These are phyloP conservation scores for Tolypocladium guangdongense DNA, from an alignment of 2,329 filamentous ascomycete genomes.

Conservation along the genomic window DNA sequence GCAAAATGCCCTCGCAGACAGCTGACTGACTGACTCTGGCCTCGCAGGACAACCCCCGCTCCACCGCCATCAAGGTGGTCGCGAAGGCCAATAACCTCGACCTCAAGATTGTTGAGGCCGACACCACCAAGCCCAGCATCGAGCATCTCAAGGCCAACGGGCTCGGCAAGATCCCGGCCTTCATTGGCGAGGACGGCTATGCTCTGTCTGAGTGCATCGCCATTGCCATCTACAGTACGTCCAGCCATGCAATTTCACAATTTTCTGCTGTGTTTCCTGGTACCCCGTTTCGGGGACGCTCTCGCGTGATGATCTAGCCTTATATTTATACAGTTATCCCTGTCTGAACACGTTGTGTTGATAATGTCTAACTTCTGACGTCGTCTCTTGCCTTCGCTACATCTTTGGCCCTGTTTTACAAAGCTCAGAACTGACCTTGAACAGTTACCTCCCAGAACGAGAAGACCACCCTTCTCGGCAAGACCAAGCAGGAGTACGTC, in stretches of 20 bases:
- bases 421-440: slow-evolving; percentile 18
- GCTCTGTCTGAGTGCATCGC: slow-evolving; percentile 81
- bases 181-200: slow-evolving; percentile 87
- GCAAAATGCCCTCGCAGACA: slow-evolving; percentile 10
- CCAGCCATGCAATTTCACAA: neutral
- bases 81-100: slow-evolving; percentile 97
- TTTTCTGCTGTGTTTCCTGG: neutral
- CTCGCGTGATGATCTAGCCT: slow-evolving; percentile 59
- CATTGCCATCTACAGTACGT: slow-evolving; percentile 93
- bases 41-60: slow-evolving; percentile 74
- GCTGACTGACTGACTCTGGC: slow-evolving; percentile 10
- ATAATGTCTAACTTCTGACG: slow-evolving; percentile 79
- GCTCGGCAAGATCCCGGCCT: slow-evolving; percentile 86
- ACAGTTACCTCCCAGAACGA: slow-evolving; percentile 98
- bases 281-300: neutral
- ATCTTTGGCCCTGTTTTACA: neutral
- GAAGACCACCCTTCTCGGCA: slow-evolving; percentile 97
- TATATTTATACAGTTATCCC: slow-evolving; percentile 85
- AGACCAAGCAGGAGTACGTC: slow-evolving; percentile 96
- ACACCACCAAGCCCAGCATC: slow-evolving; percentile 51
- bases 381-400: neutral
- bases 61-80: slow-evolving; percentile 78
- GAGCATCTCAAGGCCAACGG: slow-evolving; percentile 82
- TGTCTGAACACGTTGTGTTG: slow-evolving; percentile 92
- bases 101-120: slow-evolving; percentile 68